Percentiles rank a stretch among this genome's conserved stretches.
Conservation (phyloP, 441 rosid species). For the Macaranga tanarius region DNA sequence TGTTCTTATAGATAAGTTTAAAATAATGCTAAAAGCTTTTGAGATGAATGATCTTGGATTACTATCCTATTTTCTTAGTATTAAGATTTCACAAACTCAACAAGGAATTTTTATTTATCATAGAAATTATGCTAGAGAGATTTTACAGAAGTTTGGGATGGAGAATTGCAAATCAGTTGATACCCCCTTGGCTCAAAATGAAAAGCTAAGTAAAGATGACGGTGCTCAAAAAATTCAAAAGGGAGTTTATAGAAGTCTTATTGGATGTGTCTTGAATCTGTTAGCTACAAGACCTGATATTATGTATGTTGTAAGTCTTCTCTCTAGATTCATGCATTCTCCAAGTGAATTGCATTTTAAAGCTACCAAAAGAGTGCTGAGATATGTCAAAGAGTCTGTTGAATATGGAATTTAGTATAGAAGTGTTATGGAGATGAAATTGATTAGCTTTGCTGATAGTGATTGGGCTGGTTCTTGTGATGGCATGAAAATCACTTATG, state of each 20-base stretch:
- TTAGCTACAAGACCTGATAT: background rate
- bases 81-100: background rate
- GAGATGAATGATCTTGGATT: background rate
- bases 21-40: background rate
- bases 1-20: background rate
- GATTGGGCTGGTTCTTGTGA: background rate
- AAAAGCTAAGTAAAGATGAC: no score
- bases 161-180: background rate
- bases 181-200: background rate
- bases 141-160: background rate
- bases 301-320: background rate
- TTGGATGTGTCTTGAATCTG: background rate
- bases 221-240: background rate
- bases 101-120: background rate
- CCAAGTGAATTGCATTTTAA: background rate
- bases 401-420: background rate
- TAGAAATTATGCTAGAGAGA: background rate
- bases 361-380: background rate
- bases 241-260: background rate
- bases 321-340: conserved; percentile 1
- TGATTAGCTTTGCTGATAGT: background rate
- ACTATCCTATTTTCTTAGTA: background rate
- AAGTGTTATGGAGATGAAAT: background rate
- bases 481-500: background rate
- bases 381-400: background rate